Evolutionary conservation across 345 rosid species (phyloP), one percentile per base, ranked within the genome.

Genomic region (Acer yangbiense): DNA sequence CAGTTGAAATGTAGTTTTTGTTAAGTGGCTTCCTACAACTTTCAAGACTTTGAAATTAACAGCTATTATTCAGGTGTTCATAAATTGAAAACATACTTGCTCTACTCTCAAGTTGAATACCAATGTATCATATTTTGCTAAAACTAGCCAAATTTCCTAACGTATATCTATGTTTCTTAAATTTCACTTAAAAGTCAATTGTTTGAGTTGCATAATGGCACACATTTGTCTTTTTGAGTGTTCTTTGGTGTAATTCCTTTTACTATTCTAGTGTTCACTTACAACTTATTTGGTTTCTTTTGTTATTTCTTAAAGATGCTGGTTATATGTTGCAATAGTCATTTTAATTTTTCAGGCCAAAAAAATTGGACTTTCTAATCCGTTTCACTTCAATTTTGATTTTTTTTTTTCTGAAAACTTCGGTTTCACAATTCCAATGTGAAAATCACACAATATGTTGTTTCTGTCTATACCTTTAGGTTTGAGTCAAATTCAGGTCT

Each of bases 11-110:
- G 35, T 44, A 41, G 43, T 58, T 27, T 11, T 65, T 29, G 62
- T 6, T 18, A 3, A 64, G 70, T 29, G 29, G 17, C 29, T 73
- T 25, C 18, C 8, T 7, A 27, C 25, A 5, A 16, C 11, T 18
- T 7, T n/a, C 32, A 32, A 39, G 67, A n/a, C 14, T 73, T 72
- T 73, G 76, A 62, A 61, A 43, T 61, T 61, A 23, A 14, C 61
- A 60, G 65, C 21, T 11, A 39, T 39, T n/a, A 11, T 21, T 21
- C 14, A 3, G 2, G 62, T 62, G 17, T 62, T 23, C 44, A 62
- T 8, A 23, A 44, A 43, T 17, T 6, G 9, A 63, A 73, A 44
- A 62, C 20, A 5, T 61, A 39, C 25, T 9, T 62, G 17, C 9
- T 73, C 55, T 8, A 43, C 67, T 41, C 27, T 43, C 21, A 61